Base-by-base conservation (phyloP, 1,139 yeast species). In the Debaryomycetaceae sp. region DNA sequence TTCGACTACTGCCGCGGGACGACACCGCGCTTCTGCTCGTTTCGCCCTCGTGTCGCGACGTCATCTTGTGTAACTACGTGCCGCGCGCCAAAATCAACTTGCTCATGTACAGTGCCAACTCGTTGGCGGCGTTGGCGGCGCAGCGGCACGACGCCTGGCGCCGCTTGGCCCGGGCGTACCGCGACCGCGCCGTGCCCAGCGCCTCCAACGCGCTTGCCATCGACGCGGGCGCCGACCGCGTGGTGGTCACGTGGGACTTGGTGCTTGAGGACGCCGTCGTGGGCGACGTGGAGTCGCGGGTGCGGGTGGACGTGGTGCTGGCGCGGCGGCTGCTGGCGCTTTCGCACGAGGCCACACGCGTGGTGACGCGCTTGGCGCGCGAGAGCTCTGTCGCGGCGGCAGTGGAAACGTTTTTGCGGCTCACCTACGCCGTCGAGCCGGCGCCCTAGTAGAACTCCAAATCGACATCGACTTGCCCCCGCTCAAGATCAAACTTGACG, bases 91-190 rank as follows among this genome's bases (percentile, higher is more conserved):
- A 60, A 28, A 39, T 65, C 16, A 54, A 54, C 34, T 39, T 52
- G 21, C 33, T 63, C 1, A 46, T 65, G 44, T 56, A 48, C 41
- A 53, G 62, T 7, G 45, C 61, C 25, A 56, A 60, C 30, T 54
- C 65, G 3, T 43, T 65, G 11, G 48, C 69, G 1, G 43, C 35
- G 6, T 28, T 51, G 3, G 40, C 56, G 9, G 52, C 51, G 28
- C 35, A 39, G 22, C 38, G 65, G n/a, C n/a, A n/a, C n/a, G n/a
- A n/a, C n/a, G n/a, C n/a, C n/a, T n/a, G n/a, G n/a, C n/a, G n/a
- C n/a, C n/a, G n/a, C n/a, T n/a, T n/a, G n/a, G n/a, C n/a, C n/a
- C n/a, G n/a, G n/a, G n/a, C n/a, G n/a, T n/a, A n/a, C n/a, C n/a
- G n/a, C n/a, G n/a, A n/a, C n/a, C n/a, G n/a, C n/a, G n/a, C n/a